These are phyloP conservation scores for Simplicillium aogashimaense DNA, from an alignment of 2,329 filamentous ascomycete species.

Conservation along the genomic window DNA sequence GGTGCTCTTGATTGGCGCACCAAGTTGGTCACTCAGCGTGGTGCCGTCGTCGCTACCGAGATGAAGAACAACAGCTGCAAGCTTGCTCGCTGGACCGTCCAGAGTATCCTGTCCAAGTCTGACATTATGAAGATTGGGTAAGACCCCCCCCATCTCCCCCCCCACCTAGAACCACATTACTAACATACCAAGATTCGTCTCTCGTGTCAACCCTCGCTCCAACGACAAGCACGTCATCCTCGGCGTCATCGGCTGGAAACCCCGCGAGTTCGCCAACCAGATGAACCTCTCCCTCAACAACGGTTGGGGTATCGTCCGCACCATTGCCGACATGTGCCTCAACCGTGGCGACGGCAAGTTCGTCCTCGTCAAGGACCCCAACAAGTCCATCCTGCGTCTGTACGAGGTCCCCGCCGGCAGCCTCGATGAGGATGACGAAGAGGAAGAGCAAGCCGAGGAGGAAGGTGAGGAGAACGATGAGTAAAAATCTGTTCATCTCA, in stretches of 20 bases:
- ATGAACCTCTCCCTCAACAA: conserved; percentile 98
- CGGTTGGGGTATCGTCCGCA: conserved; percentile 97
- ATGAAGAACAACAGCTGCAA: conserved; percentile 99
- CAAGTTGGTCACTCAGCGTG: conserved; percentile 88
- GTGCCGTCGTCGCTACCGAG: conserved; percentile 95
- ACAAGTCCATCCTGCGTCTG: conserved; percentile 87
- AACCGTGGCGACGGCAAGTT: conserved; percentile 70
- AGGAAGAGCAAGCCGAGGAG: conserved; percentile 43
- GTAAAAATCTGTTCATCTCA: conserved; percentile 12
- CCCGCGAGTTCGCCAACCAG: conserved; percentile 88
- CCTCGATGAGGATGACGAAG: conserved; percentile 84
- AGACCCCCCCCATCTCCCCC: background rate
- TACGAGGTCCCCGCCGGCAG: conserved; percentile 84
- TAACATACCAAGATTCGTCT: conserved; percentile 67
- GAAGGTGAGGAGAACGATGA: conserved; percentile 26
- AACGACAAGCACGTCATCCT: conserved; percentile 93
- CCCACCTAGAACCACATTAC: background rate
- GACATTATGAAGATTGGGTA: conserved; percentile 98
- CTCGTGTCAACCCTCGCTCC: conserved; percentile 81
- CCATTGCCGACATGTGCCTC: conserved; percentile 90
- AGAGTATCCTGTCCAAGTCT: conserved; percentile 94
- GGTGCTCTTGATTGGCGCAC: conserved; percentile 94
- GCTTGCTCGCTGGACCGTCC: conserved; percentile 92
- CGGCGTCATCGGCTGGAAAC: conserved; percentile 95
- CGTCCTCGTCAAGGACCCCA: conserved; percentile 80